Percentiles rank a stretch among this genome's conserved stretches.
Evolutionary conservation across 164 flowering plant genomes (phyloP).

Genomic region (Aristolochia contorta): DNA sequence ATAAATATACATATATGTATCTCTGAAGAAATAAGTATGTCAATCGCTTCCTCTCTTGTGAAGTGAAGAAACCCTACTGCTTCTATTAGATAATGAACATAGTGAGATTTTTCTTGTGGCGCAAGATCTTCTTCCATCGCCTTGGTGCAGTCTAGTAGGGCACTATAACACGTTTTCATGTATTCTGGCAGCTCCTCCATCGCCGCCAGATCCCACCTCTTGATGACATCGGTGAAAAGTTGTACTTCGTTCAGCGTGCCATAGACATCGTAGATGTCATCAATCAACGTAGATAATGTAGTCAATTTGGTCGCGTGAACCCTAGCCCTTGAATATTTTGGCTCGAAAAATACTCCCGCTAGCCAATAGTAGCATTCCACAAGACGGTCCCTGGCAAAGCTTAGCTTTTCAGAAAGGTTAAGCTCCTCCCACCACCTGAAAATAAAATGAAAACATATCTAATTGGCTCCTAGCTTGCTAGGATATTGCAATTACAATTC

Average conservation of each 20-base stretch:
- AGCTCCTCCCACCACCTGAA: conserved; percentile 7
- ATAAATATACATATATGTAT: too few relatives aligned
- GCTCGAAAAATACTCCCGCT: background rate
- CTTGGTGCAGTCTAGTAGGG: background rate
- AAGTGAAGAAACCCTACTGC: too few relatives aligned
- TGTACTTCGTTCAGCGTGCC: conserved; percentile 2
- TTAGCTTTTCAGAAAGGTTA: background rate
- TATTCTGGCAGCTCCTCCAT: too few relatives aligned
- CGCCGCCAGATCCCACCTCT: background rate
- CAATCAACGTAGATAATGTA: background rate
- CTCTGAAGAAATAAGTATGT: background rate
- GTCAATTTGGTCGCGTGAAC: background rate
- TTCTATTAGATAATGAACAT: too few relatives aligned
- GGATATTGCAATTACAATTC: too few relatives aligned
- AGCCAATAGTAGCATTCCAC: conserved; percentile 6
- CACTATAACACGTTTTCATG: too few relatives aligned
- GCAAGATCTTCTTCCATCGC: conserved; percentile 3
- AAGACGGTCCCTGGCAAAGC: conserved; percentile 1
- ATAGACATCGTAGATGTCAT: conserved; percentile 5
- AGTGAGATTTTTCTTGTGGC: background rate
- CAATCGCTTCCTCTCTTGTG: too few relatives aligned
- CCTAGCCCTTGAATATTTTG: conserved; percentile 1
- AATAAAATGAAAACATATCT: background rate
- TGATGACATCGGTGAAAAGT: background rate
- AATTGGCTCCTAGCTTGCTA: background rate